These are phyloP conservation scores for Fusarium mangiferae DNA, from an alignment of 2,329 filamentous ascomycete genomes.

Conservation along the genomic window DNA sequence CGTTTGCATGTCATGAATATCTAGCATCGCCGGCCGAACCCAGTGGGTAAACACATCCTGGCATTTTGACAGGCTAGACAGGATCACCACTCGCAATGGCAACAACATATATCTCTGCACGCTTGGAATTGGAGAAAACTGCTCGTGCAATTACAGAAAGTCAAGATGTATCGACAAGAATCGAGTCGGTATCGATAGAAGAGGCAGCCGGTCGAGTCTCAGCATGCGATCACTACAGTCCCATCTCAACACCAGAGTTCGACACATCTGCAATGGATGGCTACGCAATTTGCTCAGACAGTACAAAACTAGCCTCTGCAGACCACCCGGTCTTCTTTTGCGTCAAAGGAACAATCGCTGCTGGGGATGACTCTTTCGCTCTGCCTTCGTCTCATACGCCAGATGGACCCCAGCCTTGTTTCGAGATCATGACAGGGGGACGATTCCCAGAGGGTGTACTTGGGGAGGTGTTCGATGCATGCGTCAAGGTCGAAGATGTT, in stretches of 20 bases:
- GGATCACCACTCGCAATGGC: not conserved
- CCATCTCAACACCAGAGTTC: not conserved
- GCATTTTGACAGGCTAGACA: not conserved
- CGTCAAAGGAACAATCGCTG: not conserved
- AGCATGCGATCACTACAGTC: not conserved
- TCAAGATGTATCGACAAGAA: not conserved
- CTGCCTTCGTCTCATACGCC: accelerated
- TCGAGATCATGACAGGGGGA: not conserved
- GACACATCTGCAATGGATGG: slow-evolving; percentile 3
- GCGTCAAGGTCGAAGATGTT: not conserved
- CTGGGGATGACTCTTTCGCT: not conserved
- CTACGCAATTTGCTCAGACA: not conserved
- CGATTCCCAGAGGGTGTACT: not conserved
- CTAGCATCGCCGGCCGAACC: not conserved
- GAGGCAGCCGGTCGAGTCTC: not conserved
- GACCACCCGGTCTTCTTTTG: not conserved
- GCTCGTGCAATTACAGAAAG: not conserved
- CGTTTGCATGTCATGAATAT: not conserved
- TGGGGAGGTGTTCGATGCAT: not conserved
- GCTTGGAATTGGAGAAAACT: too few species aligned
- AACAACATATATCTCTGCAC: not conserved
- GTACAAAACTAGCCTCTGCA: not conserved
- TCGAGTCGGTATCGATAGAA: not conserved
- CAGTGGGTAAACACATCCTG: not conserved
- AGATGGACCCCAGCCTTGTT: not conserved